Conservation (phyloP, 1,284 basidiomycete genomes). For the Leccinum angustisporum region DNA sequence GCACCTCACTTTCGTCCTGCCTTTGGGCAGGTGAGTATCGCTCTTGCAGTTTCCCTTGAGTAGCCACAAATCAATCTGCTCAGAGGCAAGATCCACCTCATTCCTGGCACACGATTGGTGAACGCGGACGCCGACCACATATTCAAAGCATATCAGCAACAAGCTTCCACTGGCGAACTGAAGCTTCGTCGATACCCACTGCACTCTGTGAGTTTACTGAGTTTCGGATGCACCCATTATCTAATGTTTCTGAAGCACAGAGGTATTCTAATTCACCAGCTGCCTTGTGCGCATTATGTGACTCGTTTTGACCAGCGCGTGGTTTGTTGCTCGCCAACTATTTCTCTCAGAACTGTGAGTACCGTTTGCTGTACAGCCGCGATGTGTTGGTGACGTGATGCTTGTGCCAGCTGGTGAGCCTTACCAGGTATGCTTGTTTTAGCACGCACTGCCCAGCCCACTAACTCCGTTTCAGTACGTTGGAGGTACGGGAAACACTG, state of each 20-base stretch:
- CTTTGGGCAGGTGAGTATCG: constrained; percentile 42
- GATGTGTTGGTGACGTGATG: constrained; percentile 3
- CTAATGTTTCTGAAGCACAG: constrained; percentile 50
- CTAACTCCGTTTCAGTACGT: constrained; percentile 54
- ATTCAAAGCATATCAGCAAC: constrained; percentile 64
- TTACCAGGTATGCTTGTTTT: constrained; percentile 51
- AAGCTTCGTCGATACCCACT: constrained; percentile 69
- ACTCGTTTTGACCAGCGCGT: constrained; percentile 45
- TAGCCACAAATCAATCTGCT: background rate
- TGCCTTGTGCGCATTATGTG: constrained; percentile 1
- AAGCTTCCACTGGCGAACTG: constrained; percentile 54
- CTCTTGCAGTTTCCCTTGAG: background rate
- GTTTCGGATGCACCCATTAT: background rate
- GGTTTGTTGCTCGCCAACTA: constrained; percentile 73
- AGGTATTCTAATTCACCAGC: constrained; percentile 40
- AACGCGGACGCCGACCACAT: constrained; percentile 52
- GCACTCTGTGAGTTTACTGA: constrained; percentile 43
- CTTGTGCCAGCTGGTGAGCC: constrained; percentile 59
- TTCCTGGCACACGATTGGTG: constrained; percentile 42
- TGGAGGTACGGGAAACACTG: constrained; percentile 67
- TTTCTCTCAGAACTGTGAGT: constrained; percentile 78
- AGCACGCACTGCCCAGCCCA: background rate
- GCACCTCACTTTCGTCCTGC: constrained; percentile 47
- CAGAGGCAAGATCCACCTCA: constrained; percentile 66
- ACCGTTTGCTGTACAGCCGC: background rate